Evolutionary conservation across 768 basidiomycete genomes (phyloP).

Genomic region (Rhizopogon rudus): DNA sequence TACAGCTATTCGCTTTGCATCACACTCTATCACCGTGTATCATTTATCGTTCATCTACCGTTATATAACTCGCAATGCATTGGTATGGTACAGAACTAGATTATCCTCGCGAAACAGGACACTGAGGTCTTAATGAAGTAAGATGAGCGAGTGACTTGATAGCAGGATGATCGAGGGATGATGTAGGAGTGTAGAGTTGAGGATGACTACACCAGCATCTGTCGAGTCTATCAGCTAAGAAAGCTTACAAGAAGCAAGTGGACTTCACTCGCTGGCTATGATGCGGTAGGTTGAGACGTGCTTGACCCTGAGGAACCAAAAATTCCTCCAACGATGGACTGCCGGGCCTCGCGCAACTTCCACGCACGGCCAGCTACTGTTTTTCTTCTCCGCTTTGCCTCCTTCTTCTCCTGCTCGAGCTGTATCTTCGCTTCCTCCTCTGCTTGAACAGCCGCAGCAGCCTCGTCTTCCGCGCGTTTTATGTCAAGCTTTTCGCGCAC

Average conservation of each 20-base stretch:
- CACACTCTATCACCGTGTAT: neutral
- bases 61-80: neutral
- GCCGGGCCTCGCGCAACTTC: neutral
- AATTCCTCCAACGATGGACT: neutral
- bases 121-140: neutral
- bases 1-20: neutral
- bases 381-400: neutral
- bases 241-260: neutral
- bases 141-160: neutral
- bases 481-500: constrained; percentile 28
- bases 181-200: neutral
- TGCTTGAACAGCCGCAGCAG: neutral
- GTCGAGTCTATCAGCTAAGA: neutral
- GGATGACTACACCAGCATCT: neutral
- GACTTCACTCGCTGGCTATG: neutral
- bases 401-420: neutral
- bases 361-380: neutral
- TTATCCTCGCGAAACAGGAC: neutral
- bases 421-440: constrained; percentile 1
- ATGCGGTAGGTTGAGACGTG: neutral
- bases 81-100: neutral
- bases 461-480: constrained; percentile 7
- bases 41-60: neutral
- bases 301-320: neutral
- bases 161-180: neutral